phyloP scores from a whole-genome alignment of 1,139 yeast species.

The Saccharomyces hybrid region DNA sequence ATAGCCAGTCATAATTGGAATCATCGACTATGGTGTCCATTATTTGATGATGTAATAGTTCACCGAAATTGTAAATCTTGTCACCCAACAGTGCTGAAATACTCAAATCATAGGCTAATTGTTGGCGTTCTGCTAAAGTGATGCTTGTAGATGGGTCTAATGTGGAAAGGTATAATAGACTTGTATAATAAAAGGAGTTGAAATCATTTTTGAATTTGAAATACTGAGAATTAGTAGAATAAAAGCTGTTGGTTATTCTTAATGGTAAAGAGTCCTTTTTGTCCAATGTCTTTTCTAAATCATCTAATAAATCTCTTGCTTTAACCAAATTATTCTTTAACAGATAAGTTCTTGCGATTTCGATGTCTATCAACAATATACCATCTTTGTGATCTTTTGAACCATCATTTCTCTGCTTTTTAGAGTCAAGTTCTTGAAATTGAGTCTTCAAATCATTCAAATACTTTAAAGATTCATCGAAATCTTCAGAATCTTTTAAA shows the following conservation, averaged over 20 bases:
- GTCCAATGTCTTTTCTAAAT: constrained; percentile 52
- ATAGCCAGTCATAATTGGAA: constrained; percentile 62
- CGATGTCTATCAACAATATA: constrained; percentile 62
- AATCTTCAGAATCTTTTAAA: constrained; percentile 40
- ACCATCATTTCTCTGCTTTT: constrained; percentile 32
- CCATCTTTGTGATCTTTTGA: constrained; percentile 31
- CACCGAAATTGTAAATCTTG: constrained; percentile 91
- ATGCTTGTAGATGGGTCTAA: constrained; percentile 33
- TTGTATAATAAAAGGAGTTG: constrained; percentile 67
- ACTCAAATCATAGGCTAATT: constrained; percentile 72
- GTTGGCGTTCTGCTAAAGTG: constrained; percentile 43
- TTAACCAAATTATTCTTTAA: constrained; percentile 49
- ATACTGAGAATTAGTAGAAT: constrained; percentile 71
- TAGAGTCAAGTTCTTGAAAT: constrained; percentile 35
- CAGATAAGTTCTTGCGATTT: constrained; percentile 67
- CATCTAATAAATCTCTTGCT: constrained; percentile 64
- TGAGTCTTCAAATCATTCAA: constrained; percentile 44
- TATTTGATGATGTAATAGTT: constrained; percentile 82
- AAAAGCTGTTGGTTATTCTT: constrained; percentile 74
- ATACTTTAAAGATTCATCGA: constrained; percentile 49
- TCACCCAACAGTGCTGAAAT: constrained; percentile 88
- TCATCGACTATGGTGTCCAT: constrained; percentile 46
- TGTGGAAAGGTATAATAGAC: constrained; percentile 57
- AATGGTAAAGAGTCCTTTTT: constrained; percentile 54
- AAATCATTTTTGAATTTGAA: constrained; percentile 71